Conservation (phyloP, 2,329 filamentous ascomycete species). For the Hansfordia pulvinata region DNA sequence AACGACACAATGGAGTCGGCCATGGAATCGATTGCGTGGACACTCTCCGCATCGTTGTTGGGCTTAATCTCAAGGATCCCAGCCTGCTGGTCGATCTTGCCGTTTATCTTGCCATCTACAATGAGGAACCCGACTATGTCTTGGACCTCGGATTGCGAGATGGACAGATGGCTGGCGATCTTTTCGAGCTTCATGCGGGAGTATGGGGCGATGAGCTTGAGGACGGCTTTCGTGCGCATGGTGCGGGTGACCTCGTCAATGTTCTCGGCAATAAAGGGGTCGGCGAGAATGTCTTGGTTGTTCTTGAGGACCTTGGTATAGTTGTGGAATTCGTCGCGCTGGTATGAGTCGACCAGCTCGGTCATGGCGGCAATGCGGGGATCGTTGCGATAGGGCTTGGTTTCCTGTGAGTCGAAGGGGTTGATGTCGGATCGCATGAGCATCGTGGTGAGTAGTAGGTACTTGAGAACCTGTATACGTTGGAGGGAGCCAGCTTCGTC, state of each 20-base stretch:
- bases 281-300: conserved; percentile 78
- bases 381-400: conserved; percentile 94
- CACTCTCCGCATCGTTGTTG: conserved; percentile 58
- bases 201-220: conserved; percentile 90
- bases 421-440: conserved; percentile 98
- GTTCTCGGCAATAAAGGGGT: conserved; percentile 96
- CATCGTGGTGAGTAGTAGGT: conserved; percentile 93
- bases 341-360: conserved; percentile 89
- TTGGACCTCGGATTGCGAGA: conserved; percentile 79
- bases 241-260: conserved; percentile 98
- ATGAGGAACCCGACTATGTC: conserved; percentile 95
- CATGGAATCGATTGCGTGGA: conserved; percentile 61
- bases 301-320: conserved; percentile 81
- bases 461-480: conserved; percentile 93
- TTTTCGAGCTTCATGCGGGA: conserved; percentile 80
- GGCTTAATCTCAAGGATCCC: conserved; percentile 74
- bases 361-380: conserved; percentile 95
- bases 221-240: conserved; percentile 90
- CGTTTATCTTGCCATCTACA: conserved; percentile 73
- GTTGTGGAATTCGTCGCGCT: conserved; percentile 81
- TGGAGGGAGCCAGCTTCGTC: conserved; percentile 95
- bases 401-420: conserved; percentile 96
- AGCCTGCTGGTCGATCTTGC: conserved; percentile 78
- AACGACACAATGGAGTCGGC: conserved; percentile 55
- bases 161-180: conserved; percentile 79